Base-by-base conservation (phyloP, 2,329 filamentous ascomycete species). In the Emergomyces pasteurianus region DNA sequence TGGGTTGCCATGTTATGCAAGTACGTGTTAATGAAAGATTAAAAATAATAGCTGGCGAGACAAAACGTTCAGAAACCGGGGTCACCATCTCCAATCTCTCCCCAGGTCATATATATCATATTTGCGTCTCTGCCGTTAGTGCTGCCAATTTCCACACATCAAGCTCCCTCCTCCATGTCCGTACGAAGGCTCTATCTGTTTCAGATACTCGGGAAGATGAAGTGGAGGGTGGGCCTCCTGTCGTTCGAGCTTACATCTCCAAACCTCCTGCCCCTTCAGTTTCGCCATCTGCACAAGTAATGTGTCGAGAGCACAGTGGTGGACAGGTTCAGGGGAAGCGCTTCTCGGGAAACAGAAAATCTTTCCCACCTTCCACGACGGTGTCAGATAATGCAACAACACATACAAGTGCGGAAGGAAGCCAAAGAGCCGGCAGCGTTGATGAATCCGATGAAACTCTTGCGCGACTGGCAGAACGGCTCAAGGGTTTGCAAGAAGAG, bases 81-180 rank as follows among this genome's bases (percentile, higher is more conserved):
- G 91, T 96, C 59, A 92, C 89, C 53, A 91, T 99, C 60, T 91
- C 88, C 38, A 90, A 92, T 46, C 80, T 99, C 8, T 86, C 88
- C 67, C 91, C 94, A 0, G 86, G 88, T 65, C 89, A 89, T 68
- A 95, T 92, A 69, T 97, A 97, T 76, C 95, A 95, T 65, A 86
- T 99, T 34, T 87, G 92, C 63, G 90, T 97, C 59, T 89, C 96
- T 66, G 90, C 92, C 46, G 88, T 96, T 59, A 95, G 92, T 56
- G 84, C 87, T 36, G 90, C 92, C 67, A 95, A 94, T 73, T 97
- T 97, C 69, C 90, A 95, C 70, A 90, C 92, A 0, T 88, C 90
- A 43, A 96, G 94, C 72, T 82, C 85, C 5, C 85, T 95, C 43
- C 86, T 97, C 65, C 88, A 94, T 60, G 80, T 99, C 60, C 84